Evolutionary conservation across 352 stramenopile genomes (phyloP), one percentile per base, ranked within the genome.

Genomic region (Phytophthora sp.): DNA sequence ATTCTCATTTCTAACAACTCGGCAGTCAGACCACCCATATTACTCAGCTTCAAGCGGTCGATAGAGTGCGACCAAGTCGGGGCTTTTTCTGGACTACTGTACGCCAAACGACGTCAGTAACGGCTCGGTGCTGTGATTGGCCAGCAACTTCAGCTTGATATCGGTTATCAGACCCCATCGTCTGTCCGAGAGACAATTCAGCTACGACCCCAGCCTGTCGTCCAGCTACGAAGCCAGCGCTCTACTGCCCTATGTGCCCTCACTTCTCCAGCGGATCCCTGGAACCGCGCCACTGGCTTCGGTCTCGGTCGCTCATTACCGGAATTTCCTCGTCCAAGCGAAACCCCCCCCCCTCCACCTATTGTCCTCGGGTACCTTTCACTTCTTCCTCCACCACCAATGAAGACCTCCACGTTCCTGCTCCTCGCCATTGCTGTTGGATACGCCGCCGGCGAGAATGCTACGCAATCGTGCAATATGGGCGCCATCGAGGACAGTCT

Each of bases 401-500:
- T 81, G 73, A 71, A 77, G 46, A 47, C 55, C 30, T 74, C 51
- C 16, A 67, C 59, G 8, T 36, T 64, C 45, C n/a, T 56, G 7
- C 49, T 69, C 24, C 23, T 69, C 26, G 62, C 56, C 15, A 16
- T 74, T 35, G 45, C 58, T 49, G 50, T 64, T 21, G 63, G 38
- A 9, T 23, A 27, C 27, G 36, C 47, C 31, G 44, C 35, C 20
- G 52, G 64, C 16, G 67, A 73, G 23, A 67, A 72, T 33, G 63
- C 63, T 26, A 52, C 51, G 2, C 44, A 65, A 2, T 42, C 70
- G 26, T 91, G 82, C 63, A 63, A 91, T 58, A 66, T 88, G 58
- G 54, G 56, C 13, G 64, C 59, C 27, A 89, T 91, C 44, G 31
- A 89, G 44, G 53, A 62, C 59, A 83, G 62, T 26, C 60, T 91